Base-by-base conservation (phyloP, 2,329 filamentous ascomycete genomes). In the Aspergillus carbonarius region DNA sequence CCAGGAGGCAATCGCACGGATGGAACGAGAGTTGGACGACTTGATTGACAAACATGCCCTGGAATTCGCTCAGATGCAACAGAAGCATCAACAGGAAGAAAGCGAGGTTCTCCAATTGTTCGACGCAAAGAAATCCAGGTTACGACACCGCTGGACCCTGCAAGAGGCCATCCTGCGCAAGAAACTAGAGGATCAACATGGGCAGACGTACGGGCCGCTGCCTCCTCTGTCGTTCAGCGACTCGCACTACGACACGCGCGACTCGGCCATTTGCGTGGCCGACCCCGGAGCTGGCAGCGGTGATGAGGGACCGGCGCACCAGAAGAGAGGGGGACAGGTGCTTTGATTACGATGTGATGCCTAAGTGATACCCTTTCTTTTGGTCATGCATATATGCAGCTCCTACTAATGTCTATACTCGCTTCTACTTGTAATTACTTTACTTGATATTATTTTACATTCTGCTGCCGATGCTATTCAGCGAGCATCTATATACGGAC, bases 151-250 rank as follows among this genome's bases (percentile, higher is more conserved):
- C 30, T 80, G 78, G 78, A 67, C 69, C 49, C 66, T 79, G 13
- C 76, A 79, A 63, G 76, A 78, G 58, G 71, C 73, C n/a, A 74
- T 80, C 47, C 47, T 74, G 46, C 72, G 76, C 12, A 73, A 70
- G 27, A 73, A 70, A 39, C 64, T 78, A 10, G 77, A 79, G 64
- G 59, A 66, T 40, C 62, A 73, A 23, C 68, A 74, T 48, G 72
- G 71, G 8, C 63, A 70, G 44, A 63, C 65, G 10, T 78, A 77
- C 60, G 74, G 73, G 3, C 72, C 76, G 0, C 61, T 80, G 18
- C 76, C 77, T 8, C 69, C 69, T 12, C 58, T 78, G 6, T 68
- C 72, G 5, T 78, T 78, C 48, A 63, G 47, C n/a, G 61, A 63
- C 34, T 44, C 63, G 10, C 61, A 63, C 18, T 60, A 65, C 27